These are phyloP conservation scores for Lachnellula cervina DNA, from an alignment of 2,329 filamentous ascomycete species.

Conservation along the genomic window DNA sequence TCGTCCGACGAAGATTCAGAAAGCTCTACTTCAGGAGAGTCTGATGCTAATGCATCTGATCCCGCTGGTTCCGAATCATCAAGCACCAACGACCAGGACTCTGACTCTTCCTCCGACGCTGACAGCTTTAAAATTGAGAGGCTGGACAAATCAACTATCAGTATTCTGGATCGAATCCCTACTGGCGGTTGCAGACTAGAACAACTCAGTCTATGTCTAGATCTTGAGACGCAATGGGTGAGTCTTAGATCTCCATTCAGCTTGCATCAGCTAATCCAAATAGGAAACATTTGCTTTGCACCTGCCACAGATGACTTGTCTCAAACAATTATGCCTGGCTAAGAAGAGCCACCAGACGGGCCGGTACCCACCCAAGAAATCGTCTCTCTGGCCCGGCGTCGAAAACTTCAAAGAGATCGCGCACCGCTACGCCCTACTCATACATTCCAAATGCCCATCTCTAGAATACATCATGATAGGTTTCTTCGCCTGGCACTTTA, in stretches of 20 bases:
- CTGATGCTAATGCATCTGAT: not conserved
- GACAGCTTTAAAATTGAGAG: not conserved
- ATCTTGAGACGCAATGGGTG: constrained; percentile 12
- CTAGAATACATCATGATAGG: constrained; percentile 11
- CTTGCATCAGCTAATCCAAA: not conserved
- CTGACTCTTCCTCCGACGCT: not conserved
- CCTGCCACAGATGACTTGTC: not conserved
- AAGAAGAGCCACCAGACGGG: not conserved
- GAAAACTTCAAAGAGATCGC: constrained; percentile 4
- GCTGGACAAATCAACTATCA: not conserved
- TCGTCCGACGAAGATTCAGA: not conserved
- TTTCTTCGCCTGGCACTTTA: constrained; percentile 7
- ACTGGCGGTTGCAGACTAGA: constrained; percentile 4
- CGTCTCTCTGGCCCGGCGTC: constrained; percentile 5
- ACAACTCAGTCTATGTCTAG: constrained; percentile 5
- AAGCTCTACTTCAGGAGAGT: not conserved
- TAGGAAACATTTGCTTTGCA: constrained; percentile 5
- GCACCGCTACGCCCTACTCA: constrained; percentile 7
- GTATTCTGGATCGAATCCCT: constrained; percentile 9
- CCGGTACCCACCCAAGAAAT: constrained; percentile 3
- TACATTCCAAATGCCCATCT: constrained; percentile 9
- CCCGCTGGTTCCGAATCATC: not conserved
- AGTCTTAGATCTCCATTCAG: not conserved
- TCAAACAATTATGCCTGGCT: constrained; percentile 6
- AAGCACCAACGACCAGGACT: not conserved